Percentiles rank a stretch among this genome's conserved stretches.
Evolutionary conservation across 495 filamentous ascomycete species (phyloP).

Genomic region (Aspergillus sclerotiicarbonarius): DNA sequence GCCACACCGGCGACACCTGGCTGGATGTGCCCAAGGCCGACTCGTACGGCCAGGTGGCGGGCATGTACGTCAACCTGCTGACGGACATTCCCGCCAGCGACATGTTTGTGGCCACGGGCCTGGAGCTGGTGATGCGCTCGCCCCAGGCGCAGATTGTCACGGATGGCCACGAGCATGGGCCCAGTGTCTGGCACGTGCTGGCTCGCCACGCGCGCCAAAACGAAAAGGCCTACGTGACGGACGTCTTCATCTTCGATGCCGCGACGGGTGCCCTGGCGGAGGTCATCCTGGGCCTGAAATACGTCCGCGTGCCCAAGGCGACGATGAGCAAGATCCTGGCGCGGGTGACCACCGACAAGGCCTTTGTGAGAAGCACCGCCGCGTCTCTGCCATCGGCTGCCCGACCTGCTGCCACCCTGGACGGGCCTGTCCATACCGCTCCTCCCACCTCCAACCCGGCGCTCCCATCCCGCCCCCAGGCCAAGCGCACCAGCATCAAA

Average conservation of each 20-base stretch:
- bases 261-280: conserved; percentile 36
- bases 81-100: conserved; percentile 33
- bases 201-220: conserved; percentile 31
- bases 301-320: conserved; percentile 36
- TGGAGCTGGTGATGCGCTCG: conserved; percentile 45
- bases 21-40: conserved; percentile 35
- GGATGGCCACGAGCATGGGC: conserved; percentile 5
- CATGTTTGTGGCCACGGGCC: conserved; percentile 48
- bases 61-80: conserved; percentile 51
- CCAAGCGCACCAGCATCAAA: neutral
- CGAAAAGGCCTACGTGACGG: conserved; percentile 38
- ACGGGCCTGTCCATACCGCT: too few relatives aligned
- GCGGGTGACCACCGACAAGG: neutral
- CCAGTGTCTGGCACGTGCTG: conserved; percentile 43
- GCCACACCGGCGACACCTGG: conserved; percentile 34
- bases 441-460: too few relatives aligned
- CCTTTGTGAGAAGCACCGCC: neutral
- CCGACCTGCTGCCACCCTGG: neutral
- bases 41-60: conserved; percentile 45
- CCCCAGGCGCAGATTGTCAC: conserved; percentile 24
- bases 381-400: neutral
- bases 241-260: conserved; percentile 51
- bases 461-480: neutral
- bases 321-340: conserved; percentile 39
- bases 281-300: conserved; percentile 49